These are phyloP conservation scores for Candida xiaguanensis DNA, from an alignment of 805 yeast species.

Conservation along the genomic window DNA sequence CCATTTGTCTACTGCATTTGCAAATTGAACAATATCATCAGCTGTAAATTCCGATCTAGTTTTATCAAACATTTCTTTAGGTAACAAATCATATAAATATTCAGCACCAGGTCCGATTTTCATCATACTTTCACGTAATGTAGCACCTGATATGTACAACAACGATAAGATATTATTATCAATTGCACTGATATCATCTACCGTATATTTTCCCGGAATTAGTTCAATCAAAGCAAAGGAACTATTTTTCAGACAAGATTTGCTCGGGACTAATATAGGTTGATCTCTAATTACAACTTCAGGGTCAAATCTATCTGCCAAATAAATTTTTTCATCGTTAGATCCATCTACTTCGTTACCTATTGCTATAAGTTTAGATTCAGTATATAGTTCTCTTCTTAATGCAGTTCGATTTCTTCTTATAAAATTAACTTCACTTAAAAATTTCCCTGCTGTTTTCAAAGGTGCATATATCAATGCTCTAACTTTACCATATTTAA, in stretches of 20 bases:
- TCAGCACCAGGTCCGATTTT: conserved; percentile 81
- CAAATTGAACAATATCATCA: conserved; percentile 52
- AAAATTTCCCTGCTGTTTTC: conserved; percentile 46
- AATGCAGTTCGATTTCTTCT: conserved; percentile 62
- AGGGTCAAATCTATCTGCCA: conserved; percentile 35
- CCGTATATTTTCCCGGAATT: conserved; percentile 27
- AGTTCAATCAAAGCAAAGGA: conserved; percentile 58
- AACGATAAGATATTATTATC: conserved; percentile 7
- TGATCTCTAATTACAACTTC: conserved; percentile 32
- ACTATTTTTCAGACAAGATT: conserved; percentile 21
- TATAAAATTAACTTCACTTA: conserved; percentile 50
- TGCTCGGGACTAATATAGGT: conserved; percentile 28
- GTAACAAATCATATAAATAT: conserved; percentile 34
- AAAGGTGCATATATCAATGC: conserved; percentile 69
- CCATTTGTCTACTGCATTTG: conserved; percentile 63
- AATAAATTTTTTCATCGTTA: conserved; percentile 11
- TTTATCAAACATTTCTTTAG: conserved; percentile 37
- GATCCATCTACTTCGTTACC: conserved; percentile 17
- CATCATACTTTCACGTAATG: conserved; percentile 14
- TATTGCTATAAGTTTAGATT: conserved; percentile 53
- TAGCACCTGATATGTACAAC: conserved; percentile 1
- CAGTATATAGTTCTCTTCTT: conserved; percentile 61
- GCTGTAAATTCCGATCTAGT: conserved; percentile 46
- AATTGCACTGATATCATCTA: conserved; percentile 34
- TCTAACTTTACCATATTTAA: conserved; percentile 65